Base-by-base conservation (phyloP, 176 grass and related monocot genomes). In the Melocanna baccifera region DNA sequence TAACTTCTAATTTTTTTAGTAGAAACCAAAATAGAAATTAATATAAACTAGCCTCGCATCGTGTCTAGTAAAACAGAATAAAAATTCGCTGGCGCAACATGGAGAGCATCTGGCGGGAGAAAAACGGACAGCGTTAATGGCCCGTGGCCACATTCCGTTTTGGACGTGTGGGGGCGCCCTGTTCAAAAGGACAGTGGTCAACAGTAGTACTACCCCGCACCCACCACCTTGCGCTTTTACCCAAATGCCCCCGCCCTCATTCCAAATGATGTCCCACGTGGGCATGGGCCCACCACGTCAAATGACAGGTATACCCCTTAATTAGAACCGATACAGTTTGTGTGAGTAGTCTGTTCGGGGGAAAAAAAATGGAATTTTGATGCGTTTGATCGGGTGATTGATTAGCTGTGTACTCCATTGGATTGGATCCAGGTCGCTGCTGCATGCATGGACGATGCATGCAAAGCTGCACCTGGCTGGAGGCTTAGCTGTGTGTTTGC, bases 111-210 rank as follows among this genome's bases (percentile, higher is more conserved):
- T 53, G 43, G 43, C 16, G 23, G 42, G 63, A 53, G 79, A 41
- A 11, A 26, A 79, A 79, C 53, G 66, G 28, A 30, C 7, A 8
- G 26, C 16, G 61, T 10, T 16, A 16, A 55, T 6, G 16, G 62
- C n/a, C 9, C 25, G 6, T 41, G 42, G 56, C 36, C 50, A 41
- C 78, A 14, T 41, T 12, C 81, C 71, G 85, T 90, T 88, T 90
- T 90, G 88, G 88, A 93, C 88, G 72, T 28, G 19, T 3, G n/a
- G 4, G 4, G 11, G 13, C 4, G 55, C 20, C 12, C 41, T 57
- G 32, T 66, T 42, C 13, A 14, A 23, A 12, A 59, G 37, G 41
- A 84, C 80, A 79, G 1, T 43, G 57, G 88, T 83, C 77, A 93
- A 87, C 59, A 89, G 64, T 19, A 51, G 13, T 57, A 57, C 53